Conservation (phyloP, 805 yeast genomes). For the Yamadazyma tumulicola region DNA sequence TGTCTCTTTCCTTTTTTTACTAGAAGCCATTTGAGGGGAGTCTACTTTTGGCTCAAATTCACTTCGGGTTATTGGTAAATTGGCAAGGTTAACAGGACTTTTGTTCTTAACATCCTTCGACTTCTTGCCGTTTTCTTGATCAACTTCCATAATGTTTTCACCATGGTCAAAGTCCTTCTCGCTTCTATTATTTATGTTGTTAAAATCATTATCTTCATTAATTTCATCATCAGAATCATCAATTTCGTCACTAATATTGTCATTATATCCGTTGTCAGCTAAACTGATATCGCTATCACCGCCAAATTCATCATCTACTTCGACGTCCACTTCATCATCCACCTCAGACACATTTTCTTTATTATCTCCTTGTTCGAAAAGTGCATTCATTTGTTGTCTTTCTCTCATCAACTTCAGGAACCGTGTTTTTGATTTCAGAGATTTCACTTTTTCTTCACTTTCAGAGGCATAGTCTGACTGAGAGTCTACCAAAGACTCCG, state of each 20-base stretch:
- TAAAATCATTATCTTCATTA: background rate
- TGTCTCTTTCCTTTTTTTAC: background rate
- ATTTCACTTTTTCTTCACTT: background rate
- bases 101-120: too few relatives aligned
- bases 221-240: background rate
- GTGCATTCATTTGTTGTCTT: conserved; percentile 2
- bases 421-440: background rate
- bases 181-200: background rate
- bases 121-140: too few relatives aligned
- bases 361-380: background rate
- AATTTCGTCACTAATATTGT: background rate
- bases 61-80: too few relatives aligned
- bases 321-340: too few relatives aligned
- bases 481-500: conserved; percentile 5
- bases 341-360: conserved; percentile 5
- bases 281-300: background rate
- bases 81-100: too few relatives aligned
- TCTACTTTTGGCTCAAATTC: too few relatives aligned
- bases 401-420: conserved; percentile 5
- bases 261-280: conserved; percentile 1
- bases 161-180: background rate
- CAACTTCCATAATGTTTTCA: too few relatives aligned
- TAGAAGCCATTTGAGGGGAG: too few relatives aligned
- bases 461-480: conserved; percentile 1
- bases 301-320: too few relatives aligned